phyloP scores from a whole-genome alignment of 257 asterid genomes.

The Solanum sejunctum region DNA sequence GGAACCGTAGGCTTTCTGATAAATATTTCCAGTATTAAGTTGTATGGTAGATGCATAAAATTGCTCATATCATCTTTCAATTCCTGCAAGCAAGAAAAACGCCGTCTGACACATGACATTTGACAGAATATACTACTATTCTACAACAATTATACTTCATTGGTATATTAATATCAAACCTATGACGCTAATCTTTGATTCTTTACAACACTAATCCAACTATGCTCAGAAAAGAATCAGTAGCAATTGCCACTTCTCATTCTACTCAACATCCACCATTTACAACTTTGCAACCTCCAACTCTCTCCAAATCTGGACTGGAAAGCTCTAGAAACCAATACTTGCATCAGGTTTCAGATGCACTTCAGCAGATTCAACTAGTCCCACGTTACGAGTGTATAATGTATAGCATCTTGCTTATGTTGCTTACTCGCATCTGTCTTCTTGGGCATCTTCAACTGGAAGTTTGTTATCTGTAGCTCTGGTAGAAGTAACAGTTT shows the following conservation, averaged over 20 bases:
- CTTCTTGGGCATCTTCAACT: constrained; percentile 4
- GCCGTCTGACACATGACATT: not conserved
- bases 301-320: not conserved
- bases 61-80: not conserved
- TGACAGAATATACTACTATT: not conserved
- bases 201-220: not conserved
- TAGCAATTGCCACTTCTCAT: not conserved
- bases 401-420: not conserved
- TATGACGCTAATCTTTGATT: not conserved
- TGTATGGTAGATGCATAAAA: not conserved
- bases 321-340: not conserved
- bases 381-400: not conserved
- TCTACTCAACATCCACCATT: not conserved
- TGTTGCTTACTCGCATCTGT: not conserved
- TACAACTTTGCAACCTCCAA: not conserved
- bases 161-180: not conserved
- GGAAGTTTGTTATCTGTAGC: constrained; percentile 1
- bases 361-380: not conserved
- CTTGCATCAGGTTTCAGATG: not conserved
- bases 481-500: not conserved
- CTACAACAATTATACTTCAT: not conserved
- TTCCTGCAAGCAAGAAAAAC: not conserved
- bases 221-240: not conserved
- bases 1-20: not conserved
- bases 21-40: not conserved